Conservation (phyloP, 441 rosid genomes). For the Capsella rubella region DNA sequence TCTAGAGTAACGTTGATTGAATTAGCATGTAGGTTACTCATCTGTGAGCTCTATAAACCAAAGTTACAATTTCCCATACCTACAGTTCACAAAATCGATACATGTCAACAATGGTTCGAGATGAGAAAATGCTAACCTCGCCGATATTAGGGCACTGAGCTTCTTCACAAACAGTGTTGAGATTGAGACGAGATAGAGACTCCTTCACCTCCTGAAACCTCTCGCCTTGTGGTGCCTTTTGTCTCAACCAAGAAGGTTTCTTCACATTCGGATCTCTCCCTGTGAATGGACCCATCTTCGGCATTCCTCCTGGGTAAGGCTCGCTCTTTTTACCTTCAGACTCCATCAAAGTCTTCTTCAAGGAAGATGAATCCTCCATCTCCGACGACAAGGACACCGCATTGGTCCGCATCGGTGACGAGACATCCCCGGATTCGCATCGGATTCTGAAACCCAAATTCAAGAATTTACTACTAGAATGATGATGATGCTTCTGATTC, state of each 20-base stretch:
- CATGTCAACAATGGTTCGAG: not conserved
- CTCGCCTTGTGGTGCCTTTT: constrained; percentile 91
- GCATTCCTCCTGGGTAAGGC: constrained; percentile 60
- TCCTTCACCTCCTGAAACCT: constrained; percentile 80
- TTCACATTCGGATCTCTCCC: constrained; percentile 86
- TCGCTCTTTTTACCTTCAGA: constrained; percentile 43
- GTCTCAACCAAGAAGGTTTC: constrained; percentile 91
- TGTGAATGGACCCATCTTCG: constrained; percentile 65
- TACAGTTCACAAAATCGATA: not conserved
- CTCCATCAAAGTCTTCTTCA: constrained; percentile 43
- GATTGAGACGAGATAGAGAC: constrained; percentile 75
- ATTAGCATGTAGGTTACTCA: not conserved
- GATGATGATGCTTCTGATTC: constrained; percentile 36
- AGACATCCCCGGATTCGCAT: constrained; percentile 51
- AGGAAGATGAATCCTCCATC: constrained; percentile 15
- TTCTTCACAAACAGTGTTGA: constrained; percentile 94
- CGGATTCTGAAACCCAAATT: constrained; percentile 47
- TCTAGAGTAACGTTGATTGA: not conserved
- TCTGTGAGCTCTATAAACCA: not conserved
- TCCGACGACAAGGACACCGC: constrained; percentile 37
- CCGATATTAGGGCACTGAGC: constrained; percentile 99
- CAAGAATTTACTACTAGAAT: constrained; percentile 11
- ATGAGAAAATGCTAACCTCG: constrained; percentile 54
- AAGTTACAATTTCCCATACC: not conserved
- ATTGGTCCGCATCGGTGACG: constrained; percentile 27